Conservation (phyloP, 345 rosid species). For the Viola odorata region DNA sequence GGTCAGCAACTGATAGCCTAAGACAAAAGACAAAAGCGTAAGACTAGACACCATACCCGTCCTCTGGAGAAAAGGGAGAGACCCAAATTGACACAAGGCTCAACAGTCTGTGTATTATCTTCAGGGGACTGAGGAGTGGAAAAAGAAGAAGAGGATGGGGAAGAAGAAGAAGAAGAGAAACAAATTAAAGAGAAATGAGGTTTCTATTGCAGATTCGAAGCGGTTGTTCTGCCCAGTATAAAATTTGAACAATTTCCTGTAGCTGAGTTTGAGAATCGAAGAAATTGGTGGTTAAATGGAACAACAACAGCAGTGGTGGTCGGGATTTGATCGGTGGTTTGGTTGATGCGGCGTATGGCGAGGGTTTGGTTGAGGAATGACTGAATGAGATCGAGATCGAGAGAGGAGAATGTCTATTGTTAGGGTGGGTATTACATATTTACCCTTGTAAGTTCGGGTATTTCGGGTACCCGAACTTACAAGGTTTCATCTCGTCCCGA, state of each 20-base stretch:
- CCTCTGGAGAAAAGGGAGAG: conserved; percentile 84
- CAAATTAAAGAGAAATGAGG: conserved; percentile 27
- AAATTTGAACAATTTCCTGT: conserved; percentile 19
- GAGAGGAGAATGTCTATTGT: too few relatives aligned
- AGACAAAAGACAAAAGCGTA: neutral
- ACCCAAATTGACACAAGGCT: conserved; percentile 79
- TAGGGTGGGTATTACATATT: too few relatives aligned
- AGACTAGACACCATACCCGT: conserved; percentile 33
- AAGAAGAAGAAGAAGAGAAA: conserved; percentile 36
- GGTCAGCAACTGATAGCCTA: neutral
- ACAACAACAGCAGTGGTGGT: conserved; percentile 56
- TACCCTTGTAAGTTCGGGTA: too few relatives aligned
- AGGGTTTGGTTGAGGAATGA: too few relatives aligned
- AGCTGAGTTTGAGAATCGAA: conserved; percentile 42
- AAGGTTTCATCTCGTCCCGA: too few relatives aligned
- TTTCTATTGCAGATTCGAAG: conserved; percentile 27
- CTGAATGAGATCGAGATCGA: too few relatives aligned
- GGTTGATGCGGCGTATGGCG: too few relatives aligned
- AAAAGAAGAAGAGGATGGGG: conserved; percentile 45
- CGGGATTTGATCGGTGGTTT: too few relatives aligned
- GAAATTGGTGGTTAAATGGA: conserved; percentile 41
- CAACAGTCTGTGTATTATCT: conserved; percentile 52
- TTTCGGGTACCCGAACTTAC: too few relatives aligned
- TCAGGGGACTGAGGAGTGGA: conserved; percentile 51
- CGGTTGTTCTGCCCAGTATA: conserved; percentile 15